phyloP scores from a whole-genome alignment of 202 grass and related monocot species.

The Bolboschoenoplectus hybrid region DNA sequence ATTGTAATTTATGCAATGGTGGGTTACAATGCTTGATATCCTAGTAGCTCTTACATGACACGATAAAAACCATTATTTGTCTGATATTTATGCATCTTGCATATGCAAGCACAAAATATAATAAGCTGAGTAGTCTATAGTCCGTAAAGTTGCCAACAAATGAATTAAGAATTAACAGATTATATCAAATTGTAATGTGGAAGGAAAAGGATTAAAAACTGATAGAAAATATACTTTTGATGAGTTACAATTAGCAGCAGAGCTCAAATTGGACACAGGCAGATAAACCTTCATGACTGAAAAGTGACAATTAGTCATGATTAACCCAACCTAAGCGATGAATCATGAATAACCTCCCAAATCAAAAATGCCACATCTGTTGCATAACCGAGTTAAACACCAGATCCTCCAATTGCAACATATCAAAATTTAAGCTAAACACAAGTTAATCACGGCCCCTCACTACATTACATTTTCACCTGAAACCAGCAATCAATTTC shows the following conservation, averaged over 20 bases:
- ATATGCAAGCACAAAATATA: neutral
- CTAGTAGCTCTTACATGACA: neutral
- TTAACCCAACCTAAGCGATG: neutral
- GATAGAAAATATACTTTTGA: neutral
- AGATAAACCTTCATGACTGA: neutral
- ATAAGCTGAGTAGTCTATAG: neutral
- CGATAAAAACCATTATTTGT: neutral
- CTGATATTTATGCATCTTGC: neutral
- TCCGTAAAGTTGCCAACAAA: neutral
- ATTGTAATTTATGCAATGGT: neutral
- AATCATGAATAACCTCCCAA: neutral
- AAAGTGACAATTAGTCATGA: neutral
- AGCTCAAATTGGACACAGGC: neutral
- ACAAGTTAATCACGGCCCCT: neutral
- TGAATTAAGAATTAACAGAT: neutral
- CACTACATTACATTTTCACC: neutral
- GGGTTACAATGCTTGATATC: neutral
- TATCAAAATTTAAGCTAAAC: neutral
- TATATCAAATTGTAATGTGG: neutral
- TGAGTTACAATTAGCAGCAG: neutral
- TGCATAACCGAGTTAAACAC: neutral
- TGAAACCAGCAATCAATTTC: neutral
- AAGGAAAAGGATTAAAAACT: neutral
- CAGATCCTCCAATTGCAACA: slow-evolving; percentile 3
- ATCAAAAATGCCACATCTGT: neutral